Conservation (phyloP, 208 protist genomes). For the Leishmania amazonensis region DNA sequence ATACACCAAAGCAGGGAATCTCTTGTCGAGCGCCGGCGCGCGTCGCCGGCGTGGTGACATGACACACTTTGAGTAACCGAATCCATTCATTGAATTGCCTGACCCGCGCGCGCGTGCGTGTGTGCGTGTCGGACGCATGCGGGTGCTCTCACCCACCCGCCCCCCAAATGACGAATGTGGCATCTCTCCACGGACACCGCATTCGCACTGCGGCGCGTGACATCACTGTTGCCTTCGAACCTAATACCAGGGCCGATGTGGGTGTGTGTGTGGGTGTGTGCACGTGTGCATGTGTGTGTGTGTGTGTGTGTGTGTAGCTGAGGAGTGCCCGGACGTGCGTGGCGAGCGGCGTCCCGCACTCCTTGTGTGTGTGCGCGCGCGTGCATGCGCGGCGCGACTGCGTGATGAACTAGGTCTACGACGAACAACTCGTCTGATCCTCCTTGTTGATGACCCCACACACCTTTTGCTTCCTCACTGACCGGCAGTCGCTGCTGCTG, state of each 20-base stretch:
- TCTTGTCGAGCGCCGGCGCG: slow-evolving; percentile 39
- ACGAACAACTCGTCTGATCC: slow-evolving; percentile 33
- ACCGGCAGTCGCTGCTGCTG: slow-evolving; percentile 9
- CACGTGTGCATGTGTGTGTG: not conserved
- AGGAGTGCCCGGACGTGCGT: not conserved
- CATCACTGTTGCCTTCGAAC: slow-evolving; percentile 7
- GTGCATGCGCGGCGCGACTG: slow-evolving; percentile 9
- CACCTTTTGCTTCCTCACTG: slow-evolving; percentile 39
- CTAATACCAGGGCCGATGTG: not conserved
- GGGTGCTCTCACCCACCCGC: not conserved
- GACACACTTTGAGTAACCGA: slow-evolving; percentile 38
- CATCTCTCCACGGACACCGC: slow-evolving; percentile 19
- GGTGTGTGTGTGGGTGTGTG: too few species aligned
- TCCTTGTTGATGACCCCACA: slow-evolving; percentile 22
- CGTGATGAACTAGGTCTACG: slow-evolving; percentile 18
- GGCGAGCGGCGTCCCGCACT: not conserved
- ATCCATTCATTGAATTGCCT: slow-evolving; percentile 26
- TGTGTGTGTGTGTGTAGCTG: not conserved
- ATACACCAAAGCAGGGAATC: slow-evolving; percentile 45
- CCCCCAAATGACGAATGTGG: slow-evolving; percentile 14
- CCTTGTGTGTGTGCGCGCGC: not conserved
- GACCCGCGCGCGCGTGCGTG: slow-evolving; percentile 16
- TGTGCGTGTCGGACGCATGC: not conserved
- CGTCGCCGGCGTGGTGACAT: slow-evolving; percentile 35
- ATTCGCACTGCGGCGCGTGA: slow-evolving; percentile 12